Evolutionary conservation across 768 basidiomycete species (phyloP), one percentile per base, ranked within the genome.

Genomic region (Coprinellus aureogranulatus): DNA sequence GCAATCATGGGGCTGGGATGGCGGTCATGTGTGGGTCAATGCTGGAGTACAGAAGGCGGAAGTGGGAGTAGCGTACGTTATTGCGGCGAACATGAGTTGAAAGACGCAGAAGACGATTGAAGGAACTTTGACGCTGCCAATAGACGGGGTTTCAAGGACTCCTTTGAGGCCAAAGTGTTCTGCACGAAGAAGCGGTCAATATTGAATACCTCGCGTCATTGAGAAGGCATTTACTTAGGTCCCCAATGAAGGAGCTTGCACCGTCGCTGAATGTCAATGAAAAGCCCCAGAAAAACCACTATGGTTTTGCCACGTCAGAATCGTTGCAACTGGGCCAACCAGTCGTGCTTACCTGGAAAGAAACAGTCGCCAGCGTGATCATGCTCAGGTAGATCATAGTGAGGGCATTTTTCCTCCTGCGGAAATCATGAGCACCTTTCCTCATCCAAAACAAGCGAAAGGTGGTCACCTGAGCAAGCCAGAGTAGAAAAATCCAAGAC

Each of bases 221-320:
- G n/a, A n/a, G n/a, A n/a, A n/a, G n/a, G n/a, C n/a, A 57, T 14
- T 34, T 34, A 88, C 90, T 80, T 28, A 99, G 81, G 64, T 96
- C 77, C 8, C 96, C 96, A 59, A 99, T 96, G 71, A 81, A 98
- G n/a, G 64, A 61, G 59, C 74, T 77, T 3, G 79, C 92, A 0
- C 80, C 84, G 12, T 92, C 90, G 60, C 88, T 89, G 77, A 98
- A 98, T 0, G 95, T 83, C 18, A 98, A 78, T 1, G 93, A 94
- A 74, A 82, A 98, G 2, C 95, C 95, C 95, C 95, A 97, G 80
- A 96, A 94, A 78, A 94, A 94, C 93, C 93, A 95, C 88, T 94
- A 60, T 14, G 18, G 4, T 30, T 44, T 11, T 37, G 45, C 26
- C 18, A 26, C 14, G 45, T 23, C 26, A 26, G 53, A 30, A 3